Evolutionary conservation across 2,329 filamentous ascomycete species (phyloP), one percentile per base, ranked within the genome.

Genomic region (Cryphonectria radicalis): DNA sequence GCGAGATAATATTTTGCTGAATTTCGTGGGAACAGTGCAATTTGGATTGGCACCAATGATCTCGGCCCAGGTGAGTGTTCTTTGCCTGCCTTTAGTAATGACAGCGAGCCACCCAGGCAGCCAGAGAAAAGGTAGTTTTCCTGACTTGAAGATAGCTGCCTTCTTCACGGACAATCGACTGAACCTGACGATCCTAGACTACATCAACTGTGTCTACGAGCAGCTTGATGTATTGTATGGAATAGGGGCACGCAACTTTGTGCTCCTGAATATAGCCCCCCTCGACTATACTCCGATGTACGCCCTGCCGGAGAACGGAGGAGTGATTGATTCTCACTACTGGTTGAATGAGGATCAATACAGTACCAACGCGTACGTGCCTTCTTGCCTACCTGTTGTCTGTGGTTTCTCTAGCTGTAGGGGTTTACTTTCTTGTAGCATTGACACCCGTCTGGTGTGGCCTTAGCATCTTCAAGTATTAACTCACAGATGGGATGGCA

Each of bases 41-140:
- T 90, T 70, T 90, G 87, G 86, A 89, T 90, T 72, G 88, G 88
- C 35, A 90, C 88, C 17, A 90, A 90, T 74, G 89, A 91, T 74
- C 78, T 90, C 17, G 88, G 88, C 35, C 83, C 82, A 53, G 63
- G 63, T 50, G 28, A 65, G 63, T 22, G 22, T 7, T 50, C 3
- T 50, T 50, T 7, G 19, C 46, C 19, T n/a, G 46, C 46, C 19
- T 19, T 46, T 10, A 11, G 37, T 37, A 11, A 10, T 37, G 37
- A 11, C 37, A 37, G 37, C 7, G 37, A 37, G 5, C 37, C 37
- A 37, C 37, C 37, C 10, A 37, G 10, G 37, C 37, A 37, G 37
- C 37, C 10, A 10, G 7, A 37, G 37, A 11, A 37, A 37, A 37
- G 7, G 37, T 7, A 17, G 55, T 13, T 19, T 46, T 46, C 2